phyloP scores from a whole-genome alignment of 2,329 filamentous ascomycete genomes.

The Clonostachys sp. region DNA sequence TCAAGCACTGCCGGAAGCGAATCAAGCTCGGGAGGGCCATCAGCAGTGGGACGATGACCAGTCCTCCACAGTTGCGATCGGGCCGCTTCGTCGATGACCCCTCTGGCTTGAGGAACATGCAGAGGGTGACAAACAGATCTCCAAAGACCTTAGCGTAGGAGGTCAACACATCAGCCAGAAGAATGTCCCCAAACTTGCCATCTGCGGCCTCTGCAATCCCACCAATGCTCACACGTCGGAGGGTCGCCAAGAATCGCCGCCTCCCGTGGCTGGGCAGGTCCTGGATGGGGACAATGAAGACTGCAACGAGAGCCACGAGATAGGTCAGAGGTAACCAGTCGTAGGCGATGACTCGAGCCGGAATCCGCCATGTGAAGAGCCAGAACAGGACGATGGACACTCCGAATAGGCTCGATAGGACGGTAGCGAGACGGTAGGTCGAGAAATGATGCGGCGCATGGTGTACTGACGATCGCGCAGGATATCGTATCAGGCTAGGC shows the following conservation, averaged over 20 bases:
- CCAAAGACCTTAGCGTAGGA: constrained; percentile 91
- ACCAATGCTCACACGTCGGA: constrained; percentile 77
- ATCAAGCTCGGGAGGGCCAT: constrained; percentile 81
- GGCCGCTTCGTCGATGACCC: constrained; percentile 75
- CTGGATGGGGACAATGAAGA: constrained; percentile 71
- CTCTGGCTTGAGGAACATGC: constrained; percentile 78
- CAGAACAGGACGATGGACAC: constrained; percentile 79
- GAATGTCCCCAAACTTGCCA: constrained; percentile 90
- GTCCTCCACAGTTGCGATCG: constrained; percentile 76
- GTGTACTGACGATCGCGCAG: constrained; percentile 63
- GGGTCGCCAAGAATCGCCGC: constrained; percentile 66
- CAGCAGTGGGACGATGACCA: constrained; percentile 75
- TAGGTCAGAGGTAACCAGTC: constrained; percentile 85
- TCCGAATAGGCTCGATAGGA: constrained; percentile 67
- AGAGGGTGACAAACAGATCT: constrained; percentile 82
- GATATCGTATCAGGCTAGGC: constrained; percentile 81
- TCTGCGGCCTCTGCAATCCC: constrained; percentile 82
- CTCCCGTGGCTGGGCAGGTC: constrained; percentile 66
- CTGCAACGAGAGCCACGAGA: constrained; percentile 65
- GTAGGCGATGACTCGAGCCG: constrained; percentile 67
- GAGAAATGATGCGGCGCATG: constrained; percentile 75
- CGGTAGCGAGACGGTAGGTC: constrained; percentile 78
- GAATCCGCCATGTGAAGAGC: constrained; percentile 68
- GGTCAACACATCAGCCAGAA: constrained; percentile 90
- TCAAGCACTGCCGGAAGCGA: constrained; percentile 86